A percentile compares a stretch with the other conserved stretches of the same genome.
Evolutionary conservation across 352 stramenopile genomes (phyloP).

Genomic region (Pythium phragmitis): DNA sequence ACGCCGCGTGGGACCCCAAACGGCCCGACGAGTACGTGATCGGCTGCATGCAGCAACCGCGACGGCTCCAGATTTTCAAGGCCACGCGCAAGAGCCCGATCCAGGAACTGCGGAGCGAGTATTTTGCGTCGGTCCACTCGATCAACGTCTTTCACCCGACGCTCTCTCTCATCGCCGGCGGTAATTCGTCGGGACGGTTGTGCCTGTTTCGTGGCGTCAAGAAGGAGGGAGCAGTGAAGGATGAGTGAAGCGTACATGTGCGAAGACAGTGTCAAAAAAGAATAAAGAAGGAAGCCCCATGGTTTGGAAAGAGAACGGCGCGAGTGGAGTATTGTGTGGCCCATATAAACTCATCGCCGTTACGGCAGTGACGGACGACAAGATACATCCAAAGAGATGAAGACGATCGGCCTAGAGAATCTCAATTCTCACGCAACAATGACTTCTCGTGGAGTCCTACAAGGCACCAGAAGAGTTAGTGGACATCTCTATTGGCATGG

Average conservation of each 20-base stretch:
- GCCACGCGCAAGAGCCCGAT: slow-evolving; percentile 64
- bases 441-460: slow-evolving; percentile 56
- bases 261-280: background rate
- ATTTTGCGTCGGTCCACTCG: slow-evolving; percentile 81
- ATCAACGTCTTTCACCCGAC: slow-evolving; percentile 86
- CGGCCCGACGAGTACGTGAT: slow-evolving; percentile 73
- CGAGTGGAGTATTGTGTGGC: background rate
- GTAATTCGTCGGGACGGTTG: slow-evolving; percentile 75
- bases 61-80: slow-evolving; percentile 81
- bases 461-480: background rate
- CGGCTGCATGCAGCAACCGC: slow-evolving; percentile 79
- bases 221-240: slow-evolving; percentile 4
- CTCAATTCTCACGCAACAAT: slow-evolving; percentile 31
- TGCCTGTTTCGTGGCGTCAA: slow-evolving; percentile 53
- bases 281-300: too few relatives aligned
- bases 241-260: slow-evolving; percentile 3
- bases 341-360: background rate
- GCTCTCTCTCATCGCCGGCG: slow-evolving; percentile 62
- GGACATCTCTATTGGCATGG: background rate
- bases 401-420: background rate
- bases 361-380: slow-evolving; percentile 7
- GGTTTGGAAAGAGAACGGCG: too few relatives aligned
- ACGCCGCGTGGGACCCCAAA: slow-evolving; percentile 81
- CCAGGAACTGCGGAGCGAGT: slow-evolving; percentile 63
- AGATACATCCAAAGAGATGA: background rate